A percentile compares a stretch with the other conserved stretches of the same genome.
Conservation (phyloP, 768 basidiomycete species). For the Chalciporus piperatus region DNA sequence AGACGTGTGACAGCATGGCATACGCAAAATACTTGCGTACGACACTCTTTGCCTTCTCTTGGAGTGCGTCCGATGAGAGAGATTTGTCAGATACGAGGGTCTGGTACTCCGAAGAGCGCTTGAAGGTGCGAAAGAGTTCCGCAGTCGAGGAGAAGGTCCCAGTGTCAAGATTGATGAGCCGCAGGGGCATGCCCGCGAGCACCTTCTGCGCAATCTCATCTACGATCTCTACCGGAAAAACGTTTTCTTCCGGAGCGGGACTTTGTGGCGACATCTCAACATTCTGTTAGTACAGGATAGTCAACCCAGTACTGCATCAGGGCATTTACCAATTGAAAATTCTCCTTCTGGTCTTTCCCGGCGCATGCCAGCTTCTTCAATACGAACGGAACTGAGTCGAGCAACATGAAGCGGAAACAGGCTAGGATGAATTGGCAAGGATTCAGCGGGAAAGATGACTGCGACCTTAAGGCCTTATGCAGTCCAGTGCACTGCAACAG, state of each 20-base stretch:
- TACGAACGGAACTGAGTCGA: background rate
- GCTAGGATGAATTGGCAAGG: slow-evolving; percentile 5
- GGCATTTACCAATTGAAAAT: slow-evolving; percentile 1
- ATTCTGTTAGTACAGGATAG: background rate
- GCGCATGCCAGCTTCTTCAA: background rate
- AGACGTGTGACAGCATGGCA: slow-evolving; percentile 28
- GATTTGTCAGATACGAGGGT: slow-evolving; percentile 11
- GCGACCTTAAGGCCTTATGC: background rate
- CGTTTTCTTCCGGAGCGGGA: slow-evolving; percentile 6
- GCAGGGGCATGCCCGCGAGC: slow-evolving; percentile 21
- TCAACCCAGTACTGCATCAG: background rate
- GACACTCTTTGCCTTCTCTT: slow-evolving; percentile 12
- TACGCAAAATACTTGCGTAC: slow-evolving; percentile 24
- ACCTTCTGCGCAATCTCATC: slow-evolving; percentile 19
- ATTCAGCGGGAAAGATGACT: background rate
- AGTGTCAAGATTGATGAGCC: slow-evolving; percentile 19
- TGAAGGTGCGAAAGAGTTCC: slow-evolving; percentile 19
- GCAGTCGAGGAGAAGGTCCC: slow-evolving; percentile 18
- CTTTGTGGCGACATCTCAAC: background rate
- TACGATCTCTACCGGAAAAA: slow-evolving; percentile 8
- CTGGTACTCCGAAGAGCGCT: slow-evolving; percentile 9
- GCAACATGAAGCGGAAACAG: slow-evolving; percentile 10
- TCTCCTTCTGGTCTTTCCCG: background rate
- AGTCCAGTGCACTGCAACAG: slow-evolving; percentile 3
- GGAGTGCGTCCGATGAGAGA: slow-evolving; percentile 6